A percentile compares a stretch with the other conserved stretches of the same genome.
phyloP scores from a whole-genome alignment of 331 rosid genomes.

The Stylosanthes scabra region DNA sequence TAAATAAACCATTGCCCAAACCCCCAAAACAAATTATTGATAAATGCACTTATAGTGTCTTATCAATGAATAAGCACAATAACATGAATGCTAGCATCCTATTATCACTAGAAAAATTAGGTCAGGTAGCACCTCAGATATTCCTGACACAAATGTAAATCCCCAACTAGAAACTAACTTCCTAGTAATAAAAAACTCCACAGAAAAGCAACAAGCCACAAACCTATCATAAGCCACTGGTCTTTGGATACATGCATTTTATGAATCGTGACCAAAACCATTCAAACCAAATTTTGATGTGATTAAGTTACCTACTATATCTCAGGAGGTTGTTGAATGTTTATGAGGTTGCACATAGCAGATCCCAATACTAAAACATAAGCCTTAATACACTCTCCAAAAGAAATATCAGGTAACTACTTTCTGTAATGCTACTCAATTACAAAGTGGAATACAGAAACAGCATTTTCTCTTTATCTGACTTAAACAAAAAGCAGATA shows the following conservation, averaged over 20 bases:
- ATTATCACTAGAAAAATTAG: not conserved
- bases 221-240: not conserved
- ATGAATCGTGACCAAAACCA: not conserved
- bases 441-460: slow-evolving; percentile 18
- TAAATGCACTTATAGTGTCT: too few species aligned
- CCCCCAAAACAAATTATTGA: too few species aligned
- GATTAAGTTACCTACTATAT: slow-evolving; percentile 11
- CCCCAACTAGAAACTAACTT: slow-evolving; percentile 21
- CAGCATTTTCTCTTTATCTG: slow-evolving; percentile 20
- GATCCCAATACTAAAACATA: slow-evolving; percentile 3
- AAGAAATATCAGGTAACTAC: not conserved
- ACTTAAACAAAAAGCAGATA: too few species aligned
- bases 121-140: slow-evolving; percentile 25
- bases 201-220: slow-evolving; percentile 7
- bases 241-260: slow-evolving; percentile 3
- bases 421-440: slow-evolving; percentile 13
- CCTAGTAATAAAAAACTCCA: slow-evolving; percentile 1
- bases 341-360: not conserved
- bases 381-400: slow-evolving; percentile 17
- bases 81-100: too few species aligned
- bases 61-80: too few species aligned
- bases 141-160: slow-evolving; percentile 1
- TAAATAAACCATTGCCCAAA: too few species aligned
- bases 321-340: not conserved
- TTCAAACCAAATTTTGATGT: slow-evolving; percentile 15